These are phyloP conservation scores for Diplodia corticola DNA, from an alignment of 2,329 filamentous ascomycete genomes.

Conservation along the genomic window DNA sequence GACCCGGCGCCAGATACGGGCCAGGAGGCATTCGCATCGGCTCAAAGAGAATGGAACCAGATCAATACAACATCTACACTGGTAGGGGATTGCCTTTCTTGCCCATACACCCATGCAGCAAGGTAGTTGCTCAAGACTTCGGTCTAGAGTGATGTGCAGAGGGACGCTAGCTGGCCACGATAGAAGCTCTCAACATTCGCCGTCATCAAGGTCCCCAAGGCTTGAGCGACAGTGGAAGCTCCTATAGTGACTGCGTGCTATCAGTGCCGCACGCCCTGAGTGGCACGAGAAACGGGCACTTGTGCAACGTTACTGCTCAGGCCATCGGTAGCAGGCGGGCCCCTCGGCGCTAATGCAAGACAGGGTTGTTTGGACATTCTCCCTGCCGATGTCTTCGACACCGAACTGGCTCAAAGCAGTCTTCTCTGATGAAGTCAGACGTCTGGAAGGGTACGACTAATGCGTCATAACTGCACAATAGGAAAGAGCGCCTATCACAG, in stretches of 20 bases:
- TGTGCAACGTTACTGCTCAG: background rate
- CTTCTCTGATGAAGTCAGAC: background rate
- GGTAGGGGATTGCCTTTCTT: constrained; percentile 34
- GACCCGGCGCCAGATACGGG: constrained; percentile 56
- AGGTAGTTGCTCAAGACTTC: background rate
- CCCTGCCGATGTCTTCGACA: background rate
- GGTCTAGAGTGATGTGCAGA: background rate
- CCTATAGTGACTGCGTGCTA: background rate
- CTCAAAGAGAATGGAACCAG: constrained; percentile 49
- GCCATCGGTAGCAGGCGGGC: background rate
- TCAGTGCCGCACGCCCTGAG: background rate
- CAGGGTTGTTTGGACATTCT: background rate
- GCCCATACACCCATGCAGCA: background rate
- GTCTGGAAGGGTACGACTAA: background rate
- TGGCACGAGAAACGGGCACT: background rate
- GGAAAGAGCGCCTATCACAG: constrained; percentile 44
- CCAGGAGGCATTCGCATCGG: constrained; percentile 54
- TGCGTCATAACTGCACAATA: background rate
- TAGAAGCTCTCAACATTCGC: background rate
- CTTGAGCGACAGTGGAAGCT: background rate
- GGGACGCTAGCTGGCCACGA: background rate
- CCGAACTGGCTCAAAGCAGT: background rate
- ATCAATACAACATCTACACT: constrained; percentile 52
- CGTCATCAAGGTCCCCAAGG: background rate
- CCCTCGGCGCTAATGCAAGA: background rate